A percentile compares a stretch with the other conserved stretches of the same genome.
Conservation (phyloP, 78 protist species). For the Protostelium mycophagum region DNA sequence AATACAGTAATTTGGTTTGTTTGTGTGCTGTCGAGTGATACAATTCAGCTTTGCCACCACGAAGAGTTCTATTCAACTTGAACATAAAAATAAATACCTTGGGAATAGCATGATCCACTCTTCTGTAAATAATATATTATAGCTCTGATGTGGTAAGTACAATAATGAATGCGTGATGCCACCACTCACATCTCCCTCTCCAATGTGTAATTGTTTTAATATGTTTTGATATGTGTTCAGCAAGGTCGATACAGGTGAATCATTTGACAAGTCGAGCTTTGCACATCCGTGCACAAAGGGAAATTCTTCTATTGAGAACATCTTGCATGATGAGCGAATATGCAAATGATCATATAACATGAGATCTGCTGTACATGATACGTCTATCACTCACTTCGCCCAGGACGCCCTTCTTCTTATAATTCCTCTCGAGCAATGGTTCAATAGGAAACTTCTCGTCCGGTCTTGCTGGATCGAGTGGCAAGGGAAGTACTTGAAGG, state of each 20-base stretch:
- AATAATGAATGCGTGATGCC: too few species aligned
- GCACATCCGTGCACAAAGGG: not conserved
- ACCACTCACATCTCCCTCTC: not conserved
- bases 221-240: too few species aligned
- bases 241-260: not conserved
- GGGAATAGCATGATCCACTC: not conserved
- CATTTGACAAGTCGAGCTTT: not conserved
- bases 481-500: not conserved
- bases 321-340: not conserved
- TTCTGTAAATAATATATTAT: not conserved
- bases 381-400: too few species aligned
- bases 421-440: not conserved
- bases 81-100: not conserved
- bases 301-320: not conserved
- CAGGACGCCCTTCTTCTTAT: not conserved
- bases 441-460: not conserved
- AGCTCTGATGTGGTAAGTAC: not conserved
- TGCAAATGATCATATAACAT: not conserved
- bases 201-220: not conserved
- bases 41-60: too few species aligned
- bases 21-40: too few species aligned
- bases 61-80: not conserved
- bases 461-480: not conserved
- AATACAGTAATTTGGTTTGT: too few species aligned
- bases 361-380: too few species aligned